A percentile compares a stretch with the other conserved stretches of the same genome.
Conservation (phyloP, 768 basidiomycete species). For the Leucosporidium creatinivorum region DNA sequence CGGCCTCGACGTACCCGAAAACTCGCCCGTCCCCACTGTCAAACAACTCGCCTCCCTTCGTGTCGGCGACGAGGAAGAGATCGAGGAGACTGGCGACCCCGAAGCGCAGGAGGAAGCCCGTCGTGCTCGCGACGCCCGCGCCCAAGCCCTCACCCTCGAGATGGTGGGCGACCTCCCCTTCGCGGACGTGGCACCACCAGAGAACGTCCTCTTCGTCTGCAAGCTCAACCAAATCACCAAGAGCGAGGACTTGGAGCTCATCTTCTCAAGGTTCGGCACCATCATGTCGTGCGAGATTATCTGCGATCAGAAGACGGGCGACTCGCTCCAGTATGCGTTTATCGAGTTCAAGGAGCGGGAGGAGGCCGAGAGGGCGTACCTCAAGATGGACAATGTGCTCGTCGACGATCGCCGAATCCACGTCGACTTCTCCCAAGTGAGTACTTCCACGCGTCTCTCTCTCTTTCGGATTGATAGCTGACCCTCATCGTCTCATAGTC, state of each 20-base stretch:
- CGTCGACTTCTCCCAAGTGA: constrained; percentile 81
- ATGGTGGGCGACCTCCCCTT: constrained; percentile 99
- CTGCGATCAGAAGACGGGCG: constrained; percentile 88
- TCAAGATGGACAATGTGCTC: constrained; percentile 99
- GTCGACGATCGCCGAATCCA: constrained; percentile 96
- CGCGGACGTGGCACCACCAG: constrained; percentile 93
- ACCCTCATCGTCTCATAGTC: constrained; percentile 62
- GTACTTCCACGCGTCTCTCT: background rate
- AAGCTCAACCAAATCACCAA: constrained; percentile 92
- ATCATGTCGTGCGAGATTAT: constrained; percentile 99
- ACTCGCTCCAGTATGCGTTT: constrained; percentile 95
- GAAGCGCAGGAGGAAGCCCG: constrained; percentile 74
- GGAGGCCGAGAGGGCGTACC: constrained; percentile 95
- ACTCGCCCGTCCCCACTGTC: constrained; percentile 69
- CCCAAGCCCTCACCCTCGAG: constrained; percentile 91
- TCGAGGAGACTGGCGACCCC: constrained; percentile 51
- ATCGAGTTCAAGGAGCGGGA: constrained; percentile 94
- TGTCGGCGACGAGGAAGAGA: constrained; percentile 89
- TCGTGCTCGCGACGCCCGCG: constrained; percentile 79
- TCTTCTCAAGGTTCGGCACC: constrained; percentile 88
- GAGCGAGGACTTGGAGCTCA: constrained; percentile 93
- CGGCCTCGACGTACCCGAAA: constrained; percentile 62
- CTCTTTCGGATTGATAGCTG: background rate
- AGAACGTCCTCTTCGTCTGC: constrained; percentile 98
- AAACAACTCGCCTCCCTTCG: constrained; percentile 64